Evolutionary conservation across 2,329 filamentous ascomycete genomes (phyloP).

Genomic region (Stachybotrys chlorohalonatus): DNA sequence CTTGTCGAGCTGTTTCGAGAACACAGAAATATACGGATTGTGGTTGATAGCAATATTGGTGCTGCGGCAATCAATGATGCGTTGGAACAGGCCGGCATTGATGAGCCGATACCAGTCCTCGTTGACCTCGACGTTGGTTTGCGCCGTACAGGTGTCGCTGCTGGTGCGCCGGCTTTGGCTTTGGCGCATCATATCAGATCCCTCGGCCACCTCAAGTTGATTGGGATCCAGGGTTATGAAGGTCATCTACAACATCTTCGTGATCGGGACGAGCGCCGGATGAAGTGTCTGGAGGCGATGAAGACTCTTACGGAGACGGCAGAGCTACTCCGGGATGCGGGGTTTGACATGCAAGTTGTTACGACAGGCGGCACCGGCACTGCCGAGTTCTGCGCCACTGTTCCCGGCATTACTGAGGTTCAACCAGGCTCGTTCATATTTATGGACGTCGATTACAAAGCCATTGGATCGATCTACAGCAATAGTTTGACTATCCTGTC

Average conservation of each 20-base stretch:
- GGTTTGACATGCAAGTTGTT: constrained; percentile 36
- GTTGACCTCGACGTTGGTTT: constrained; percentile 42
- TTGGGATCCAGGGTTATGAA: constrained; percentile 44
- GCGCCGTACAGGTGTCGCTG: constrained; percentile 36
- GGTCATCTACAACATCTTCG: constrained; percentile 44
- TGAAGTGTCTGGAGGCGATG: constrained; percentile 36
- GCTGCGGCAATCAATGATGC: constrained; percentile 35
- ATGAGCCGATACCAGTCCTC: constrained; percentile 28
- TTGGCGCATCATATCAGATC: constrained; percentile 28
- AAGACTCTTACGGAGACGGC: constrained; percentile 31
- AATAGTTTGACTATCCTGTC: constrained; percentile 39
- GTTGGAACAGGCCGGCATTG: constrained; percentile 22
- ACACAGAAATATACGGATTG: constrained; percentile 29
- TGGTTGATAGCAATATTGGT: constrained; percentile 36
- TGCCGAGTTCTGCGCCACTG: constrained; percentile 40
- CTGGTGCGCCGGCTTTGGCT: constrained; percentile 27
- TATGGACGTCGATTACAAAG: constrained; percentile 49
- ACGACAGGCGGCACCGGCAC: constrained; percentile 44
- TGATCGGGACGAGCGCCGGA: constrained; percentile 28
- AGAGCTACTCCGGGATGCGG: constrained; percentile 27
- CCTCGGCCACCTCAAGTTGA: constrained; percentile 29
- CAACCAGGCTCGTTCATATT: constrained; percentile 47
- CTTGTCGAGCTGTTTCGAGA: constrained; percentile 34
- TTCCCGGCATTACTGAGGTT: constrained; percentile 41
- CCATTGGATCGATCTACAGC: constrained; percentile 36